Base-by-base conservation (phyloP, 2,329 filamentous ascomycete genomes). In the Beauveria rudraprayagi region DNA sequence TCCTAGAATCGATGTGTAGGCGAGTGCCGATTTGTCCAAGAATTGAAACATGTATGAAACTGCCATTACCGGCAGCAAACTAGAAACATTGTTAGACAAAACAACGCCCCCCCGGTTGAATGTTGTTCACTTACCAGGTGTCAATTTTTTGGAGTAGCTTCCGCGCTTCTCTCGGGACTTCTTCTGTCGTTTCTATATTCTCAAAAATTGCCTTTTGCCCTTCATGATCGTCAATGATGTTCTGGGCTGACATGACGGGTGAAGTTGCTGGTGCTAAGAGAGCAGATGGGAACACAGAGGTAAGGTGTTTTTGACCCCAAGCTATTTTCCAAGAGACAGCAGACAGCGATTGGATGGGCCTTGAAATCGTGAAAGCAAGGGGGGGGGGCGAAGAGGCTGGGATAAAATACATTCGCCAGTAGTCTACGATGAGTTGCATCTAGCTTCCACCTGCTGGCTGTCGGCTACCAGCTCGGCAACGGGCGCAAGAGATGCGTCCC, bases 11-110 rank as follows among this genome's bases (percentile, higher is more conserved):
- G 77, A 77, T 0, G 79, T 77, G 67, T 80, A 81, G n/a, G 73
- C 76, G 1, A 85, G 70, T 0, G 78, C 79, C 0, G 80, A 81
- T 68, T 87, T 86, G 71, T 87, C 84, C 1, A 84, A 73, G 64
- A 81, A 86, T 63, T 86, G 83, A 5, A 86, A 71, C n/a, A 81
- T 78, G 66, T 86, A 86, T 1, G 76, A 81, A 66, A 65, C 76
- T 60, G 72, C 82, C 75, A 80, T 77, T 62, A 78, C 62, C 4
- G 78, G 84, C 70, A 86, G 77, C 34, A 84, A 65, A 71, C 78
- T 78, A 37, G 7, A 28, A 5, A 19, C 2, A 30, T 10, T n/a
- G 22, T 50, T 2, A 30, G 26, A 47, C 11, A 26, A 26, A 2
- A 16, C 3, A 6, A 16, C 14, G 4, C 5, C 2, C 5, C 2